Conservation (phyloP, 257 asterid genomes). For the Phtheirospermum japonicum region DNA sequence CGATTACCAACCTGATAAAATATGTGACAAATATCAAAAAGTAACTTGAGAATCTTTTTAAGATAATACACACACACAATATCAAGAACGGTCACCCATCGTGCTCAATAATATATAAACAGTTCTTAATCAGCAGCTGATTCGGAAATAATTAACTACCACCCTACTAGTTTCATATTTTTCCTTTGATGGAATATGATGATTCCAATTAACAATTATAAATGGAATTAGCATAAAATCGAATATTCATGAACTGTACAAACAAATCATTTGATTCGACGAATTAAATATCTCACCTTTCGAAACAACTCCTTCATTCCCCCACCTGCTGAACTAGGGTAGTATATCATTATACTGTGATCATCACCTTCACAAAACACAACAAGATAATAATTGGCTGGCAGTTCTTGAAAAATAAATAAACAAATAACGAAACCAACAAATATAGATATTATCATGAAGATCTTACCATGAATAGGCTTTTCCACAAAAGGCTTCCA, state of each 20-base stretch:
- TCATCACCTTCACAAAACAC: constrained; percentile 75
- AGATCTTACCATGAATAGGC: constrained; percentile 74
- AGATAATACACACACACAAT: too few species aligned
- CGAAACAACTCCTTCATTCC: constrained; percentile 97
- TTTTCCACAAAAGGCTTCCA: constrained; percentile 99
- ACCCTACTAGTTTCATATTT: background rate
- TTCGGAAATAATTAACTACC: background rate
- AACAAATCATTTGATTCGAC: background rate
- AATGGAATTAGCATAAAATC: background rate
- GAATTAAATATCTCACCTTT: constrained; percentile 51
- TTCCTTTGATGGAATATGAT: background rate
- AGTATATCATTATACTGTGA: constrained; percentile 94
- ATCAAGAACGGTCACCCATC: background rate
- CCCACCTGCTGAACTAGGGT: constrained; percentile 99
- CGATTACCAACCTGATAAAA: constrained; percentile 89
- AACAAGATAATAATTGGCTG: constrained; percentile 27
- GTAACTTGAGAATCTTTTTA: background rate
- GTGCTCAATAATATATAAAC: background rate
- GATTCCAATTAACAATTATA: background rate
- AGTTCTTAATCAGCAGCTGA: background rate
- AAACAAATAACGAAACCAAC: constrained; percentile 8
- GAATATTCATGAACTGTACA: background rate
- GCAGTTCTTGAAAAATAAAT: constrained; percentile 20
- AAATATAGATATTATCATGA: background rate
- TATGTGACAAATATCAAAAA: constrained; percentile 20